phyloP scores from a whole-genome alignment of 306 rosid species.

The Vigna angularis region DNA sequence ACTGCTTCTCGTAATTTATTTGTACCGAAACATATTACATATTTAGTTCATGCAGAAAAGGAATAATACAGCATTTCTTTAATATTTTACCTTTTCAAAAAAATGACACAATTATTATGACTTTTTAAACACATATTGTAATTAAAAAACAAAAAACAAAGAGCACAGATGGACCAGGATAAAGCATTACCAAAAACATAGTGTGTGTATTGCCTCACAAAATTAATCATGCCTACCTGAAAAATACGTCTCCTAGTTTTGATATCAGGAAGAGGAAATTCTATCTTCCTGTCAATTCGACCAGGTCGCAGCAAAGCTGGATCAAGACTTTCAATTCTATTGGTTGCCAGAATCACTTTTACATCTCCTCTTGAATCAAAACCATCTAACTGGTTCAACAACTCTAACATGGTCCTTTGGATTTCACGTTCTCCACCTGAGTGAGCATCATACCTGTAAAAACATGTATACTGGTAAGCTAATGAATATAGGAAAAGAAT shows the following conservation, averaged over 20 bases:
- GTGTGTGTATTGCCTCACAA: background rate
- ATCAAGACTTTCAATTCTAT: slow-evolving; percentile 93
- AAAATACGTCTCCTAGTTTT: slow-evolving; percentile 98
- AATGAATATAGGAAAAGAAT: slow-evolving; percentile 26
- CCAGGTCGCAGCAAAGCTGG: slow-evolving; percentile 99
- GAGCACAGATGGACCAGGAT: background rate
- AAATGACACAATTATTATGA: background rate
- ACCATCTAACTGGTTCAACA: slow-evolving; percentile 93
- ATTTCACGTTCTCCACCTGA: slow-evolving; percentile 99
- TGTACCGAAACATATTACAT: background rate
- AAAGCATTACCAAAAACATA: too few relatives aligned
- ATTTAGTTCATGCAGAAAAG: background rate
- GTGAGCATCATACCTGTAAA: slow-evolving; percentile 90
- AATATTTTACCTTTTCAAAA: background rate
- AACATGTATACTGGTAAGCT: slow-evolving; percentile 30
- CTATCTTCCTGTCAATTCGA: slow-evolving; percentile 93
- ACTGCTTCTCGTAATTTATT: background rate
- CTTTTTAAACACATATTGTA: background rate
- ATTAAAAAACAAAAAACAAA: background rate
- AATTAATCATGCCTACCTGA: slow-evolving; percentile 63
- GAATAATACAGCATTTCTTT: background rate
- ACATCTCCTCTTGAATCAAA: slow-evolving; percentile 99
- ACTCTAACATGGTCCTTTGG: slow-evolving; percentile 92
- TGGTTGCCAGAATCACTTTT: slow-evolving; percentile 94
- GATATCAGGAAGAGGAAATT: slow-evolving; percentile 97